Evolutionary conservation across 768 basidiomycete genomes (phyloP).

Genomic region (Gymnopilus junonius): DNA sequence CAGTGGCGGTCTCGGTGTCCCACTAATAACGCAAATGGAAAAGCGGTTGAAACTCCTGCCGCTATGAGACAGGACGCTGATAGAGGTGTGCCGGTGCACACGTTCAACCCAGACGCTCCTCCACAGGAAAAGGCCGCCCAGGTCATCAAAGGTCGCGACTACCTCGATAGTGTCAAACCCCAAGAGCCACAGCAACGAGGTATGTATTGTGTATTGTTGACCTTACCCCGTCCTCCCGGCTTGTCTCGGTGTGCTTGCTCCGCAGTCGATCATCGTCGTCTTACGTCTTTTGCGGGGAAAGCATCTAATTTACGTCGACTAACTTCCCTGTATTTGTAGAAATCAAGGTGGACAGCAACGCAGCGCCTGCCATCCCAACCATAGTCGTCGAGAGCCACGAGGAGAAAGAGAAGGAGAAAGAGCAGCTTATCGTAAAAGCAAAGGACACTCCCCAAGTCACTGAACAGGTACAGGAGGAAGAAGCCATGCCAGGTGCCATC

Average conservation of each 20-base stretch:
- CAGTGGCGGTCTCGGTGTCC: slow-evolving; percentile 37
- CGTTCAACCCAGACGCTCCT: slow-evolving; percentile 76
- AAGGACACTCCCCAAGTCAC: slow-evolving; percentile 28
- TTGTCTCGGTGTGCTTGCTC: not conserved
- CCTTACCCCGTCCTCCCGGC: not conserved
- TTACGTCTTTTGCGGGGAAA: not conserved
- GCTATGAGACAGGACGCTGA: slow-evolving; percentile 49
- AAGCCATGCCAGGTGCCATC: slow-evolving; percentile 59
- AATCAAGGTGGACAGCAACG: slow-evolving; percentile 46
- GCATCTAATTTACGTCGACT: not conserved
- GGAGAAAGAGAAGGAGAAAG: slow-evolving; percentile 32
- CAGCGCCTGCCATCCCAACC: slow-evolving; percentile 60
- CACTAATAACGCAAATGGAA: slow-evolving; percentile 26
- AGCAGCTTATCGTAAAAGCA: slow-evolving; percentile 11
- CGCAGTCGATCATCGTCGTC: not conserved
- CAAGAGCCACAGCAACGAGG: slow-evolving; percentile 12
- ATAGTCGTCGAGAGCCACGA: slow-evolving; percentile 63
- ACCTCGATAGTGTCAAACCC: slow-evolving; percentile 47
- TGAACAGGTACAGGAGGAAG: slow-evolving; percentile 33
- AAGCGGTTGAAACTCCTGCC: slow-evolving; percentile 18
- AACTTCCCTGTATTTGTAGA: slow-evolving; percentile 27
- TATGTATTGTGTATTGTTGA: slow-evolving; percentile 1
- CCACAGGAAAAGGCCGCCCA: slow-evolving; percentile 76
- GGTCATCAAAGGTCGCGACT: slow-evolving; percentile 55
- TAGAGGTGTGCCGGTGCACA: slow-evolving; percentile 60